A percentile compares a stretch with the other conserved stretches of the same genome.
Conservation (phyloP, 2,329 filamentous ascomycete species). For the Pseudonectria foliicola region DNA sequence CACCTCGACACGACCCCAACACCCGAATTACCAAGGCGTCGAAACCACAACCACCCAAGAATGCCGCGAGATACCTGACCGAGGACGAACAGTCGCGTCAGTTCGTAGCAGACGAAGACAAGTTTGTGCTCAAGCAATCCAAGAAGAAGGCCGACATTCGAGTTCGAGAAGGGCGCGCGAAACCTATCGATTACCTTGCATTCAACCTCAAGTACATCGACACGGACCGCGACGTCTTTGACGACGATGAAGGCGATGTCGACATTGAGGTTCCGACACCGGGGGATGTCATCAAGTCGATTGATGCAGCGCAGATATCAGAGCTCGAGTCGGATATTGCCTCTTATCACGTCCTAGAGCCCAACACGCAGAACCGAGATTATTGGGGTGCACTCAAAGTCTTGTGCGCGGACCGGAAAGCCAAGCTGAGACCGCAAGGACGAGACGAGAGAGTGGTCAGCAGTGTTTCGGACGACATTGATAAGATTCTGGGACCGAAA, state of each 20-base stretch:
- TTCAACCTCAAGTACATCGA: conserved; percentile 89
- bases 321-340: conserved; percentile 77
- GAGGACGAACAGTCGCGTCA: conserved; percentile 71
- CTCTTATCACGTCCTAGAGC: conserved; percentile 76
- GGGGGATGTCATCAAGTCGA: conserved; percentile 67
- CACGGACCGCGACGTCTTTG: conserved; percentile 73
- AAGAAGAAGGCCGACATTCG: conserved; percentile 98
- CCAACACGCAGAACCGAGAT: conserved; percentile 66
- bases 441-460: conserved; percentile 68
- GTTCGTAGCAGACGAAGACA: conserved; percentile 92
- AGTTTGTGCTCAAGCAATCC: conserved; percentile 90
- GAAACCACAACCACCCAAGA: conserved; percentile 21
- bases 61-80: conserved; percentile 46
- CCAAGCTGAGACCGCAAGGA: conserved; percentile 53
- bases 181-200: conserved; percentile 87
- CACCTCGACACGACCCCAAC: conserved; percentile 47
- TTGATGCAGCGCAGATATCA: conserved; percentile 58
- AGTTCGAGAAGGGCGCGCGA: conserved; percentile 82
- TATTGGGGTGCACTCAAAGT: conserved; percentile 91
- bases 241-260: conserved; percentile 71
- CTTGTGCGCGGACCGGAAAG: conserved; percentile 69
- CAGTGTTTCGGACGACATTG: conserved; percentile 81
- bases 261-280: conserved; percentile 73
- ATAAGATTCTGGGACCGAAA: conserved; percentile 80
- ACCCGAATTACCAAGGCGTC: conserved; percentile 48